Conservation (phyloP, 176 grass and related monocot genomes). For the Poa pratensis region DNA sequence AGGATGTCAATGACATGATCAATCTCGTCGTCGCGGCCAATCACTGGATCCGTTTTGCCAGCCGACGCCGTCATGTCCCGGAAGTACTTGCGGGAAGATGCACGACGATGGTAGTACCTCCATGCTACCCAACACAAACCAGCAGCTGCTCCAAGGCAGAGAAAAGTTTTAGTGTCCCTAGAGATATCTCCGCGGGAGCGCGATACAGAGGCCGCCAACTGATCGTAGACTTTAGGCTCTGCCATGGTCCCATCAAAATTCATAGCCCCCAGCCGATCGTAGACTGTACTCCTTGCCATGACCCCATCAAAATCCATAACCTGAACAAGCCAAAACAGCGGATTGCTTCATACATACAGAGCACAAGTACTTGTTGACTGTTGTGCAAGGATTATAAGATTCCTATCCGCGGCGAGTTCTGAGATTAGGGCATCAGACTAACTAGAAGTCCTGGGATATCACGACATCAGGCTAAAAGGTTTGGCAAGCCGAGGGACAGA, state of each 20-base stretch:
- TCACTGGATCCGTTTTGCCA: neutral
- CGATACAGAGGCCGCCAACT: neutral
- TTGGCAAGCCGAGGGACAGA: neutral
- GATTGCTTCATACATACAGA: neutral
- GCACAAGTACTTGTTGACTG: neutral
- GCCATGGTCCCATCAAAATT: neutral
- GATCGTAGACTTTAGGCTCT: neutral
- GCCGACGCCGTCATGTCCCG: neutral
- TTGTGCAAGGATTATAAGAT: neutral
- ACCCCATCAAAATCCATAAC: too few species aligned
- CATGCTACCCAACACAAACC: neutral
- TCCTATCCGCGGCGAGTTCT: neutral
- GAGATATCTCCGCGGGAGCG: too few species aligned
- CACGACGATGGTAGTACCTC: neutral
- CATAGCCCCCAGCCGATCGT: too few species aligned
- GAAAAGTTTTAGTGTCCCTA: too few species aligned
- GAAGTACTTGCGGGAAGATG: neutral
- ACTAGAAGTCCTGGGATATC: neutral
- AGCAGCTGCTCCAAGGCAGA: neutral
- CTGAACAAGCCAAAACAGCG: neutral
- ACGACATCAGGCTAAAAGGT: neutral
- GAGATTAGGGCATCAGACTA: neutral
- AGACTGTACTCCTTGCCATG: too few species aligned
- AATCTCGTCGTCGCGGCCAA: neutral
- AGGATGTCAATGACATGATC: neutral